A percentile compares a stretch with the other conserved stretches of the same genome.
Evolutionary conservation across 1,139 yeast species (phyloP).

Genomic region (Saccharomyces hybrid): DNA sequence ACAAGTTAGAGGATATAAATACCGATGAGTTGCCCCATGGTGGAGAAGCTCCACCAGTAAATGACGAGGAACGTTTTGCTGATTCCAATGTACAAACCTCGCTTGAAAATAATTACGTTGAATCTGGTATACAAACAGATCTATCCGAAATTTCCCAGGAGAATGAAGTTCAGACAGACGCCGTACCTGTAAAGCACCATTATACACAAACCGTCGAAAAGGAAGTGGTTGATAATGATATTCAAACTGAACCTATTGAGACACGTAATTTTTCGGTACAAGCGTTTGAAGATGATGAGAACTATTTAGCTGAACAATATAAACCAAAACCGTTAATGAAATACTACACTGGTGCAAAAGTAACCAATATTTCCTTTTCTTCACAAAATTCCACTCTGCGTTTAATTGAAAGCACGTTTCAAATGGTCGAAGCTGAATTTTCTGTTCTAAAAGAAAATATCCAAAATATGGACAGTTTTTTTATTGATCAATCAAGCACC

Average conservation of each 20-base stretch:
- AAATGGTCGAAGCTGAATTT: slow-evolving; percentile 37
- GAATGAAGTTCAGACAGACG: slow-evolving; percentile 9
- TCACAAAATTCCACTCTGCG: slow-evolving; percentile 24
- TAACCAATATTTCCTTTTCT: slow-evolving; percentile 7
- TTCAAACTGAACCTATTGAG: slow-evolving; percentile 26
- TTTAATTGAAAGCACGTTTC: slow-evolving; percentile 35
- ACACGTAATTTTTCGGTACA: slow-evolving; percentile 17
- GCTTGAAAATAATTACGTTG: neutral
- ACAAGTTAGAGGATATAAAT: slow-evolving; percentile 15
- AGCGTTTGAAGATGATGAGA: slow-evolving; percentile 37
- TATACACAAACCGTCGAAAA: slow-evolving; percentile 10
- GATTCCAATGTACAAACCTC: neutral
- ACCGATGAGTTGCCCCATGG: neutral
- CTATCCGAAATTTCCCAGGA: slow-evolving; percentile 1
- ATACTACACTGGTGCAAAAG: slow-evolving; percentile 20
- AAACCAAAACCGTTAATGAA: slow-evolving; percentile 16
- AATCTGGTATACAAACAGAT: neutral
- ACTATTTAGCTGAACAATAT: slow-evolving; percentile 25
- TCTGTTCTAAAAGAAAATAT: slow-evolving; percentile 33
- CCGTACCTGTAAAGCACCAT: neutral
- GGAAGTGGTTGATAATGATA: slow-evolving; percentile 10
- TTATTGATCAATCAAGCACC: slow-evolving; percentile 33
- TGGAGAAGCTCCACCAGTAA: slow-evolving; percentile 13
- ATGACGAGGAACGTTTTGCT: neutral
- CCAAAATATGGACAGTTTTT: slow-evolving; percentile 26